phyloP scores from a whole-genome alignment of 345 rosid genomes.

The Bruguiera parviflora region DNA sequence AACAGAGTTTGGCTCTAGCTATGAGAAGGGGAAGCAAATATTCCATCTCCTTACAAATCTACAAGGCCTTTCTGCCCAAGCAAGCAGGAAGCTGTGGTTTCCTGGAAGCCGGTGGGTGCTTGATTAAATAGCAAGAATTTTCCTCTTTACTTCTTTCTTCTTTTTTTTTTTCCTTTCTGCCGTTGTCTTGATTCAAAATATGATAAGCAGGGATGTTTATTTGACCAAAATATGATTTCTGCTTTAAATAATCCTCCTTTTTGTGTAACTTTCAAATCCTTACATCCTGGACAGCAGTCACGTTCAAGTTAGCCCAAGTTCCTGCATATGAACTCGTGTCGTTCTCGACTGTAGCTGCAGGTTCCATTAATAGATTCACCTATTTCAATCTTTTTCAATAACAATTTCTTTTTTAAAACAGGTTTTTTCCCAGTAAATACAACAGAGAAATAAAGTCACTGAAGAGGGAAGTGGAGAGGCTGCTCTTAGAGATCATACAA shows the following conservation, averaged over 20 bases:
- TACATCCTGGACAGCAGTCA: not conserved
- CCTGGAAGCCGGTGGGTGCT: conserved; percentile 81
- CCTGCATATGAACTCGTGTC: not conserved
- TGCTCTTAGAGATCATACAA: conserved; percentile 80
- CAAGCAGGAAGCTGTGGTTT: conserved; percentile 74
- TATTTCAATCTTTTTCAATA: not conserved
- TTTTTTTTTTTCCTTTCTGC: not conserved
- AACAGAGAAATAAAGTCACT: conserved; percentile 77
- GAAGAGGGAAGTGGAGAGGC: conserved; percentile 74
- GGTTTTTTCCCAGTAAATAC: conserved; percentile 85
- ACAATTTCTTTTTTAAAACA: conserved; percentile 17
- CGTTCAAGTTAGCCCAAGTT: conserved; percentile 9
- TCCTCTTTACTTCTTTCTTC: not conserved
- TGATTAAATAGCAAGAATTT: not conserved
- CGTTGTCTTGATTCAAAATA: not conserved
- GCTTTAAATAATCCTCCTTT: no score
- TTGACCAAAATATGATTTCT: not conserved
- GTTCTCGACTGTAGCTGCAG: not conserved
- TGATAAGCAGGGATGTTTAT: not conserved
- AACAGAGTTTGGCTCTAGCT: conserved; percentile 74
- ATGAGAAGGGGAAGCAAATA: conserved; percentile 77
- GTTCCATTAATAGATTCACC: not conserved
- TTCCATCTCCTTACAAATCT: conserved; percentile 57
- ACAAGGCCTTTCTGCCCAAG: conserved; percentile 71
- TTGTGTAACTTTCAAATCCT: no score